Evolutionary conservation across 805 yeast genomes (phyloP).

Genomic region (Saccharomyces mikatae): DNA sequence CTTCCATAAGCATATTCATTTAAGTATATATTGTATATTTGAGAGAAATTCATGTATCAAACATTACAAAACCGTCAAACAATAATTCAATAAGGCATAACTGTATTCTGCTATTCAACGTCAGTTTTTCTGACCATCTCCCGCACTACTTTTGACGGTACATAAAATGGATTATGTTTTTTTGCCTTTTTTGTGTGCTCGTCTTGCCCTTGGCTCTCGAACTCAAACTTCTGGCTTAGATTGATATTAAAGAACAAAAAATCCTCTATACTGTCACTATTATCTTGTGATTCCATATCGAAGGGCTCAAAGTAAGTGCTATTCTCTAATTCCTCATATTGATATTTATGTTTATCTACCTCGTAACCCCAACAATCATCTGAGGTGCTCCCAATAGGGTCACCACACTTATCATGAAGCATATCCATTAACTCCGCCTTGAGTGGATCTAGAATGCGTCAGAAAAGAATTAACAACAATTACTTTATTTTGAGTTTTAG

Average conservation of each 20-base stretch:
- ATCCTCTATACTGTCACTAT: conserved; percentile 6
- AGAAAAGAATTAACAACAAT: background rate
- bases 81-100: background rate
- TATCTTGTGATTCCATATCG: conserved; percentile 1
- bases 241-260: background rate
- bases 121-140: background rate
- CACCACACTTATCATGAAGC: background rate
- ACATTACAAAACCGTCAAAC: background rate
- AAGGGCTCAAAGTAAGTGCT: conserved; percentile 8
- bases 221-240: background rate
- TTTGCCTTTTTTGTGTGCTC: background rate
- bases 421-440: background rate
- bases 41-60: background rate
- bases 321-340: conserved; percentile 5
- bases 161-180: conserved; percentile 8
- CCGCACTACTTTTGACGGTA: conserved; percentile 2
- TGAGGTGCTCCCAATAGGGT: background rate
- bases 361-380: background rate
- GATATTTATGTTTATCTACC: background rate
- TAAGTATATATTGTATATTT: background rate
- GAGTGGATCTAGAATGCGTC: background rate
- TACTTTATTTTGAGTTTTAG: background rate
- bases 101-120: background rate
- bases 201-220: background rate
- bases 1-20: background rate